phyloP scores from a whole-genome alignment of 305 asterid species.

The Fraxinus sp. region DNA sequence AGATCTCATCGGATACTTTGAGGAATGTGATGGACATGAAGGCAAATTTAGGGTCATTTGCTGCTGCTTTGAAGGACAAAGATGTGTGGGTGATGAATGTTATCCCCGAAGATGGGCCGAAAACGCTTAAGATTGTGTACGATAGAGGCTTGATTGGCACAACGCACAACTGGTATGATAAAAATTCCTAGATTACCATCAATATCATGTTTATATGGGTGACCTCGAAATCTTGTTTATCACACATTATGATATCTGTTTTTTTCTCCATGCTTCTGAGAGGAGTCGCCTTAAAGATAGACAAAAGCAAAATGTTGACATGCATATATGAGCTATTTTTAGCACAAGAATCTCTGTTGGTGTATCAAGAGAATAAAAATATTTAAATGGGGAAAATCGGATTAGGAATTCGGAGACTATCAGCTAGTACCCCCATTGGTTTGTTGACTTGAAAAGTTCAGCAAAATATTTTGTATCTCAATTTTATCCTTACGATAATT shows the following conservation, averaged over 20 bases:
- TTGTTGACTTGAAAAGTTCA: neutral
- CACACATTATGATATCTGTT: neutral
- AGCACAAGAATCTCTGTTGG: neutral
- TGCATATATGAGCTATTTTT: neutral
- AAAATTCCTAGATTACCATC: neutral
- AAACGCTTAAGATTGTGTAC: constrained; percentile 79
- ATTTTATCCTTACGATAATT: neutral
- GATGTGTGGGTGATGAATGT: constrained; percentile 97
- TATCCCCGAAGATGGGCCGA: constrained; percentile 90
- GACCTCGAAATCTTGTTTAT: neutral
- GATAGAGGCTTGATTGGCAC: constrained; percentile 93
- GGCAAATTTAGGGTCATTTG: constrained; percentile 92
- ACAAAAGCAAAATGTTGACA: neutral
- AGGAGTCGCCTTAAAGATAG: neutral
- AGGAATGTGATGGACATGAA: constrained; percentile 96
- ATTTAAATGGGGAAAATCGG: no score
- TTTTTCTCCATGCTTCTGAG: neutral
- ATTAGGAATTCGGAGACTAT: neutral
- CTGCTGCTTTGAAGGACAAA: constrained; percentile 86
- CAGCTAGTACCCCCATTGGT: neutral
- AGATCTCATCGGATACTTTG: constrained; percentile 59
- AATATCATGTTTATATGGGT: neutral
- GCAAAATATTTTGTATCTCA: neutral
- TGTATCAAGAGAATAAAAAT: neutral
- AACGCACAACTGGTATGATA: constrained; percentile 69